Evolutionary conservation across 345 rosid genomes (phyloP), one percentile per base, ranked within the genome.

Genomic region (Syzygium grande): DNA sequence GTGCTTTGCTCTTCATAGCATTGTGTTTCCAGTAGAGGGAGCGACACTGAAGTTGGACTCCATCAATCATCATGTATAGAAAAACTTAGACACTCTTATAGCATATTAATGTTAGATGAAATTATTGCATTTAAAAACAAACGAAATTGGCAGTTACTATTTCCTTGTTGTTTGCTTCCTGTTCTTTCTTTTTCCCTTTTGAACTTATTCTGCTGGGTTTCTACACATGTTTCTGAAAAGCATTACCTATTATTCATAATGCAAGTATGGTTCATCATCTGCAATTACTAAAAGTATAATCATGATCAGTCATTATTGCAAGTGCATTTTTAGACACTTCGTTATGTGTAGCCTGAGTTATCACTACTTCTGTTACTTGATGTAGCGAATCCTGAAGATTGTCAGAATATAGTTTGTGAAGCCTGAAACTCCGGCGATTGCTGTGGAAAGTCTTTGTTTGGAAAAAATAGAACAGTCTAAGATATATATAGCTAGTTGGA

Each of bases 301-400:
- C 65, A 58, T 58, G 29, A 58, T 58, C 2, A 58, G 63, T 58
- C 25, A 11, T 58, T 4, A 58, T 58, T 23, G 14, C 2, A 58
- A 58, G 63, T 58, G 6, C n/a, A 23, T 58, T 11, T 10, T 25
- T 2, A 11, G 7, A 58, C 13, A 58, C 63, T 58, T 58, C 6
- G 5, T 4, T 1, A 58, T 11, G 1, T 55, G 1, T 55, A 10
- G 63, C 14, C n/a, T 58, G 14, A 22, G 0, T 58, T 58, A 58
- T 4, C 63, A 4, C 63, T 58, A 2, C 13, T 11, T 10, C 63
- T 10, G 6, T 10, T 4, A 25, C 63, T 3, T 0, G 29, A 58
- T 58, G 25, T 23, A 4, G 13, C n/a, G n/a, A 58, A 58, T 58
- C 63, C 14, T 2, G 14, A 58, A 58, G 63, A 5, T 25, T 58